Evolutionary conservation across 2,329 filamentous ascomycete genomes (phyloP).

Genomic region (Trichoderma atrobrunneum): DNA sequence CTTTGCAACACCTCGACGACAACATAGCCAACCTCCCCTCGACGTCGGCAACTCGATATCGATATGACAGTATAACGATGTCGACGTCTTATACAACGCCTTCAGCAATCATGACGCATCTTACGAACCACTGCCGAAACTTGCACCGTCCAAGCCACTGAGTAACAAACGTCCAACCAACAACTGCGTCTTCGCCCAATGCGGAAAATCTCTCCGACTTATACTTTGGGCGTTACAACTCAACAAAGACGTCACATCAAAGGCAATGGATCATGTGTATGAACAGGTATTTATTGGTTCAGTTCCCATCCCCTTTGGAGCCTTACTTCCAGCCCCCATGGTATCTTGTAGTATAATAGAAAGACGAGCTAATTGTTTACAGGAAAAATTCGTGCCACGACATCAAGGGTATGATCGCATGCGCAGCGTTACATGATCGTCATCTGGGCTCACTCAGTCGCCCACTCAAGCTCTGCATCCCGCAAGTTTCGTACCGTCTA

Average conservation of each 20-base stretch:
- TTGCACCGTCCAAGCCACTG: background rate
- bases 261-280: background rate
- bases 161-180: background rate
- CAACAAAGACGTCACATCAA: background rate
- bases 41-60: background rate
- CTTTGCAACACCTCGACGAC: background rate
- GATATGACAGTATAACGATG: background rate
- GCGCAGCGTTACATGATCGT: conserved; percentile 12
- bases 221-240: background rate
- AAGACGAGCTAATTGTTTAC: conserved; percentile 19
- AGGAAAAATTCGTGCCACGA: conserved; percentile 14
- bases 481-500: background rate
- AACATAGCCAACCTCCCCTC: background rate
- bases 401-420: conserved; percentile 14
- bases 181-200: background rate
- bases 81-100: background rate
- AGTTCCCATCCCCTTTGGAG: background rate
- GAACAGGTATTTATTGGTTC: conserved; percentile 7
- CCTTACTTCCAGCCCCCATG: background rate
- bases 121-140: background rate
- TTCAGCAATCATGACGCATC: background rate
- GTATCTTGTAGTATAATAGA: conserved; percentile 20
- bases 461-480: background rate
- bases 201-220: background rate
- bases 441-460: background rate